A percentile compares a stretch with the other conserved stretches of the same genome.
Evolutionary conservation across 352 stramenopile genomes (phyloP).

Genomic region (Phytophthora megakarya): DNA sequence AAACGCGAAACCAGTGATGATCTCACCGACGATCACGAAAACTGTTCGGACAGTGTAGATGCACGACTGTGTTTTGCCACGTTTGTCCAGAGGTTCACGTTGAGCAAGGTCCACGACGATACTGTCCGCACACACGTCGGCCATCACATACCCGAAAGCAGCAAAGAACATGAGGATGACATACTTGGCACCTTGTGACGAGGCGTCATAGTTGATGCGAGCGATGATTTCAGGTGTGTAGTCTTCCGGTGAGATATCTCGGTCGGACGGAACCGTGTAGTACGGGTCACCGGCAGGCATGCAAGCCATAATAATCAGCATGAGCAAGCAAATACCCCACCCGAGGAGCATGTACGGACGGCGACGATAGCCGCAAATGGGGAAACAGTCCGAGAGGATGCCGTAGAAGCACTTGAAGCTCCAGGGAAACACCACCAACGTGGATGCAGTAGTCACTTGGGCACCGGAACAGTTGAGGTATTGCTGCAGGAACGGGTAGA

Average conservation of each 20-base stretch:
- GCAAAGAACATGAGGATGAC: slow-evolving; percentile 55
- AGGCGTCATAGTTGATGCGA: slow-evolving; percentile 28
- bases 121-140: slow-evolving; percentile 61
- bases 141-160: slow-evolving; percentile 62
- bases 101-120: slow-evolving; percentile 47
- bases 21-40: slow-evolving; percentile 33
- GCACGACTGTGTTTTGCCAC: slow-evolving; percentile 44
- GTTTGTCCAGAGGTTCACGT: slow-evolving; percentile 32
- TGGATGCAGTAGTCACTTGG: slow-evolving; percentile 27
- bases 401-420: slow-evolving; percentile 64
- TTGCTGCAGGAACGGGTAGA: slow-evolving; percentile 55
- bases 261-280: slow-evolving; percentile 31
- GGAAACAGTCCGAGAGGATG: slow-evolving; percentile 61
- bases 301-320: slow-evolving; percentile 36
- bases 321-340: slow-evolving; percentile 37
- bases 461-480: slow-evolving; percentile 45
- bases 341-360: slow-evolving; percentile 45
- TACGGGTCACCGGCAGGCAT: slow-evolving; percentile 37
- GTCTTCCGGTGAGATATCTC: slow-evolving; percentile 18
- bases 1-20: slow-evolving; percentile 46
- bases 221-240: slow-evolving; percentile 30
- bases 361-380: slow-evolving; percentile 45
- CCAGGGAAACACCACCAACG: slow-evolving; percentile 63
- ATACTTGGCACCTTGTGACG: slow-evolving; percentile 32
- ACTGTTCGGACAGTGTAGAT: slow-evolving; percentile 43